Evolutionary conservation across 495 filamentous ascomycete species (phyloP).

Genomic region (Xylaria castorea): DNA sequence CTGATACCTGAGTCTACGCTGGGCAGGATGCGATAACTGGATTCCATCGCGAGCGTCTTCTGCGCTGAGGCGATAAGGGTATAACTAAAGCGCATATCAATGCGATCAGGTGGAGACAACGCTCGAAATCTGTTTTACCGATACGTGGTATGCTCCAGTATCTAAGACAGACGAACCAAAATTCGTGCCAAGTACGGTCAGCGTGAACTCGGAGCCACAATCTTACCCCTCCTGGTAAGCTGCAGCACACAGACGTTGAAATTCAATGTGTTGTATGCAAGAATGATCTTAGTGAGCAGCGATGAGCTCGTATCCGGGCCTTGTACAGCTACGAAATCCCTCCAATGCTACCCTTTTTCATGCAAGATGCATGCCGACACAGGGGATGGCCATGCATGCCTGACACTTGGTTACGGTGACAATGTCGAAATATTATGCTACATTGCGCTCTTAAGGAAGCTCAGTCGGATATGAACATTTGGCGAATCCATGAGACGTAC

Average conservation of each 20-base stretch:
- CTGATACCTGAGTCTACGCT: background rate
- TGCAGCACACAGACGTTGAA: constrained; percentile 8
- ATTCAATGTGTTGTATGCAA: constrained; percentile 15
- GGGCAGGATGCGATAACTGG: background rate
- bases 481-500: background rate
- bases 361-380: constrained; percentile 1
- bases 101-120: background rate
- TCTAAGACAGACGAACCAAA: constrained; percentile 7
- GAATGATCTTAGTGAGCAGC: constrained; percentile 11
- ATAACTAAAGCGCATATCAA: background rate
- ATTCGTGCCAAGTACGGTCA: constrained; percentile 8
- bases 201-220: constrained; percentile 10
- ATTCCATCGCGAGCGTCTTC: background rate
- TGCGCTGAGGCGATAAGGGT: constrained; percentile 2
- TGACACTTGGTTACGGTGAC: constrained; percentile 17
- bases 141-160: background rate
- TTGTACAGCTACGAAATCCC: background rate
- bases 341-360: constrained; percentile 11
- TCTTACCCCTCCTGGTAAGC: constrained; percentile 4
- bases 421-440: background rate
- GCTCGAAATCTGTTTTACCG: background rate
- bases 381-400: constrained; percentile 1
- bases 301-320: constrained; percentile 16
- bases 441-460: background rate
- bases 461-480: constrained; percentile 3